A percentile compares a stretch with the other conserved stretches of the same genome.
These are phyloP conservation scores for Ophiorrhiza pumila DNA, from an alignment of 257 asterid species.

Conservation along the genomic window DNA sequence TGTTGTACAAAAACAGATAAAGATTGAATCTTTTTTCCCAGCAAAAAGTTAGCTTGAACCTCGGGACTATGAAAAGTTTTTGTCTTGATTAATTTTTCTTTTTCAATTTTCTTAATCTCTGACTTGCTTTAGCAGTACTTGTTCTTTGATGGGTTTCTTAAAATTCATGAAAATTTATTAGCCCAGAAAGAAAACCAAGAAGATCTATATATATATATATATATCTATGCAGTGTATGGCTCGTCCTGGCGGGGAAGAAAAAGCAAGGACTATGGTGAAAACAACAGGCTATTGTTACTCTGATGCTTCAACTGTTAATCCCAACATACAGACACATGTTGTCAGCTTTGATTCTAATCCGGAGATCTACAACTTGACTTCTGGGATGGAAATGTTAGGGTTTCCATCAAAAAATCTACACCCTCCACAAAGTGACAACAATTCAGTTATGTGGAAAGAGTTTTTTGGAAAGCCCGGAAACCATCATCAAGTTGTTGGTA, in stretches of 20 bases:
- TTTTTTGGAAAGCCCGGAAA: slow-evolving; percentile 34
- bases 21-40: slow-evolving; percentile 30
- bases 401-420: slow-evolving; percentile 45
- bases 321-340: slow-evolving; percentile 30
- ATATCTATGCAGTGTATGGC: slow-evolving; percentile 31
- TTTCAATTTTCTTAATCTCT: slow-evolving; percentile 17
- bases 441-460: slow-evolving; percentile 42
- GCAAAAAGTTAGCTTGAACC: slow-evolving; percentile 19
- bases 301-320: slow-evolving; percentile 31
- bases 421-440: neutral
- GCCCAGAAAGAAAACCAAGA: neutral
- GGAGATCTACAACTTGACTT: slow-evolving; percentile 58
- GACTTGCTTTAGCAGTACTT: slow-evolving; percentile 12
- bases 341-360: slow-evolving; percentile 28
- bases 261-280: slow-evolving; percentile 31
- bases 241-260: slow-evolving; percentile 33
- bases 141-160: slow-evolving; percentile 12
- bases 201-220: slow-evolving; percentile 13
- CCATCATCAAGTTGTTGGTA: slow-evolving; percentile 9
- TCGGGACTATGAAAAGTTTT: slow-evolving; percentile 15
- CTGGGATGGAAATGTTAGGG: slow-evolving; percentile 68
- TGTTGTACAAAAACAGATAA: slow-evolving; percentile 18
- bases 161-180: slow-evolving; percentile 11
- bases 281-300: slow-evolving; percentile 43
- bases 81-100: slow-evolving; percentile 18